phyloP scores from a whole-genome alignment of 2,329 filamentous ascomycete genomes.

The Colletotrichum magnum region DNA sequence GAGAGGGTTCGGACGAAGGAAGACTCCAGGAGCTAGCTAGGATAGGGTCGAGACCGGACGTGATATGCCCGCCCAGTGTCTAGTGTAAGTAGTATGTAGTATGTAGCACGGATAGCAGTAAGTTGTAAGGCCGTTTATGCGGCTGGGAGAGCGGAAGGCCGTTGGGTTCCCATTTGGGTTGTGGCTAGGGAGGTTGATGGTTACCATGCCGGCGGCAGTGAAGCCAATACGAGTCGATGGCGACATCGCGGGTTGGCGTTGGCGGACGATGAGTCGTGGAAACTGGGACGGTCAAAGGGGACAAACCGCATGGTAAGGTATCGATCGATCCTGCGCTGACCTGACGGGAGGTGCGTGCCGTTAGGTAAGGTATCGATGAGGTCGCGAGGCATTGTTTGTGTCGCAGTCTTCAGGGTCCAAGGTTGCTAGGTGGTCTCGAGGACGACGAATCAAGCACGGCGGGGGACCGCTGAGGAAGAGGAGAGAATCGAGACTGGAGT shows the following conservation, averaged over 20 bases:
- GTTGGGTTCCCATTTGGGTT: constrained; percentile 33
- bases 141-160: neutral
- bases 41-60: too few species aligned
- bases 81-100: too few species aligned
- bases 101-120: too few species aligned
- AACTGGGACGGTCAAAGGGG: constrained; percentile 1
- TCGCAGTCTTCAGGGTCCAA: constrained; percentile 3
- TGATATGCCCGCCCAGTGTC: too few species aligned
- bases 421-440: neutral
- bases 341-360: neutral
- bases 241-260: constrained; percentile 11
- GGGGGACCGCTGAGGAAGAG: neutral
- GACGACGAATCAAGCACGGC: neutral
- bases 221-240: constrained; percentile 18
- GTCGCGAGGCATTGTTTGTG: constrained; percentile 2
- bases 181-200: constrained; percentile 23
- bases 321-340: constrained; percentile 13
- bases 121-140: constrained; percentile 18
- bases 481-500: neutral
- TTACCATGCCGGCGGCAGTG: constrained; percentile 20
- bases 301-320: constrained; percentile 35
- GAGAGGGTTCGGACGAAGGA: neutral
- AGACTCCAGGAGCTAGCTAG: too few species aligned
- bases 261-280: constrained; percentile 32
- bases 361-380: constrained; percentile 23